Evolutionary conservation across 371 early-diverging fungal genomes (phyloP).

Genomic region (Lichtheimia ramosa): DNA sequence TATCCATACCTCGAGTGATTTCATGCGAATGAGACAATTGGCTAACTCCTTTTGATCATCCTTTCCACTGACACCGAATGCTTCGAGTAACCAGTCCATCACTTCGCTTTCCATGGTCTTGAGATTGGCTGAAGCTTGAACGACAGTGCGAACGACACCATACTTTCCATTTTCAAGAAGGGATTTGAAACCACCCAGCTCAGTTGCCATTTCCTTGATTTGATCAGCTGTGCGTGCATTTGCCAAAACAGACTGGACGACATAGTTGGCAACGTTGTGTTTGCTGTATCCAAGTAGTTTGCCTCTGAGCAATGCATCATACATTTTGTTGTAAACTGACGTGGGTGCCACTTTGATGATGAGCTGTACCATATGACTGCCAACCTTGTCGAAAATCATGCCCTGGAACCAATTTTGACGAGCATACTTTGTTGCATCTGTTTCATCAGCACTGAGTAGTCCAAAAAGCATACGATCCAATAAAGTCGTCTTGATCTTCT

Average conservation of each 20-base stretch:
- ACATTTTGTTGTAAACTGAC: slow-evolving; percentile 66
- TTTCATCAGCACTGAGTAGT: slow-evolving; percentile 48
- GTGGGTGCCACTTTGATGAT: slow-evolving; percentile 61
- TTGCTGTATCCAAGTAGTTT: slow-evolving; percentile 63
- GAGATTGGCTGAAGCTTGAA: slow-evolving; percentile 66
- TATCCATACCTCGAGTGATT: slow-evolving; percentile 39
- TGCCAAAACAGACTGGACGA: slow-evolving; percentile 73
- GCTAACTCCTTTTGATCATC: slow-evolving; percentile 57
- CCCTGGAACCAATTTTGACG: slow-evolving; percentile 63
- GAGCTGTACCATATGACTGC: slow-evolving; percentile 69
- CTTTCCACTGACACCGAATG: slow-evolving; percentile 53
- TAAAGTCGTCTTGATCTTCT: slow-evolving; percentile 50
- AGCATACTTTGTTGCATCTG: slow-evolving; percentile 23
- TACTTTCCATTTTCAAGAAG: slow-evolving; percentile 57
- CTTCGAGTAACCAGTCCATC: slow-evolving; percentile 53
- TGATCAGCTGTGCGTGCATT: slow-evolving; percentile 61
- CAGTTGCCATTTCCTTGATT: slow-evolving; percentile 60
- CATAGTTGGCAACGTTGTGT: slow-evolving; percentile 81
- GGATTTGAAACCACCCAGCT: slow-evolving; percentile 57
- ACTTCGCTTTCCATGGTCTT: slow-evolving; percentile 59
- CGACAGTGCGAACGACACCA: slow-evolving; percentile 65
- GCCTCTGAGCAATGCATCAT: slow-evolving; percentile 61
- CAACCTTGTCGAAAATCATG: slow-evolving; percentile 60
- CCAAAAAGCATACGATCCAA: slow-evolving; percentile 69
- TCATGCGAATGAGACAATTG: slow-evolving; percentile 64